Conservation (phyloP, 2,329 filamentous ascomycete genomes). For the Arthrobotrys sphaeroides region DNA sequence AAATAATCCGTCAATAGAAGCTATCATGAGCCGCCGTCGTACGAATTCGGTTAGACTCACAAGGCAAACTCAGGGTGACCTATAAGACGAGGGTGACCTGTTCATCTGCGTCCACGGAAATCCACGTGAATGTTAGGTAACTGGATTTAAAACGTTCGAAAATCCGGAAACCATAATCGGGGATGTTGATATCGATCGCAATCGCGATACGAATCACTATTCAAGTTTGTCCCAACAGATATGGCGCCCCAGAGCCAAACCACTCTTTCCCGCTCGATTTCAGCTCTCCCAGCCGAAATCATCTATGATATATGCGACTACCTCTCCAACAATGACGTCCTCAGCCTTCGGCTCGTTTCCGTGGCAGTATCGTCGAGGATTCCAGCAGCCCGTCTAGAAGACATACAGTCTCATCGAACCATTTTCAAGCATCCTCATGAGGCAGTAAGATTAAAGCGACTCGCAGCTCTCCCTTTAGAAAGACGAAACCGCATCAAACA, state of each 20-base stretch:
- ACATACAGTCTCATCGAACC: not conserved
- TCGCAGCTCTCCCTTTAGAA: not conserved
- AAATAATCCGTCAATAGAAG: not conserved
- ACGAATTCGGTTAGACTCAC: constrained; percentile 14
- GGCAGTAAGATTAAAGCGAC: not conserved
- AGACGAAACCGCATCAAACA: constrained; percentile 14
- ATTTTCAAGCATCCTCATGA: not conserved
- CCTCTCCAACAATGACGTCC: constrained; percentile 17
- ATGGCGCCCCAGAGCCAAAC: not conserved
- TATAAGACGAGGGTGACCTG: not conserved
- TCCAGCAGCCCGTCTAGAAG: not conserved
- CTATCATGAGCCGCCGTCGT: not conserved
- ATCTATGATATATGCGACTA: constrained; percentile 38
- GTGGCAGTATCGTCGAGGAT: not conserved
- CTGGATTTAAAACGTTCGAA: too few species aligned
- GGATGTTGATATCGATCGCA: not conserved
- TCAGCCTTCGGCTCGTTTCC: constrained; percentile 15
- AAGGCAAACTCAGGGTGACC: constrained; percentile 9
- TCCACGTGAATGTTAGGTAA: not conserved
- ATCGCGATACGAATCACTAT: too few species aligned
- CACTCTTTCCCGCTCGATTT: too few species aligned
- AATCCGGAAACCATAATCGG: not conserved
- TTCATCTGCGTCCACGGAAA: not conserved
- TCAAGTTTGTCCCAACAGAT: not conserved
- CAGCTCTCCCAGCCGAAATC: constrained; percentile 18